Percentiles rank a stretch among this genome's conserved stretches.
These are phyloP conservation scores for Sporothrix mexicana DNA, from an alignment of 2,329 filamentous ascomycete genomes.

Conservation along the genomic window DNA sequence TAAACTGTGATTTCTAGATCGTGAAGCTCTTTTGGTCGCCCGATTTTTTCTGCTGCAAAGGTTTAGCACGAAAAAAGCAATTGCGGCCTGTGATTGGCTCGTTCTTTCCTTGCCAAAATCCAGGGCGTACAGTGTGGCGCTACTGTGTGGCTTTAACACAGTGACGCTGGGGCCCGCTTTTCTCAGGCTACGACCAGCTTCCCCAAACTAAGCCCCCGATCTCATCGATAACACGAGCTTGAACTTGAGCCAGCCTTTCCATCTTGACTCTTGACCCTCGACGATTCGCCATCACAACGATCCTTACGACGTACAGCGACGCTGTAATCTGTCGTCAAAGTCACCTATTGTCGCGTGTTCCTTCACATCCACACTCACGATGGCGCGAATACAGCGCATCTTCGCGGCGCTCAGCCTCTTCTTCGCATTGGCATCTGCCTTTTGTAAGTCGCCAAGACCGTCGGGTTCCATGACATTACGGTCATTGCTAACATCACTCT, in stretches of 20 bases:
- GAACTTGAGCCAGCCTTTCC: neutral
- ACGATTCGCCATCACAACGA: neutral
- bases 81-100: conserved; percentile 27
- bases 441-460: conserved; percentile 47
- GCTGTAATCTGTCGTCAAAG: too few species aligned
- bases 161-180: neutral
- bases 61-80: conserved; percentile 9
- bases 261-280: too few species aligned
- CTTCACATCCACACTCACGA: conserved; percentile 36
- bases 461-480: neutral
- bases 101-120: neutral
- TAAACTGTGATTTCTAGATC: neutral
- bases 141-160: conserved; percentile 32
- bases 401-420: conserved; percentile 47
- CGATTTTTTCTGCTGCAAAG: conserved; percentile 16
- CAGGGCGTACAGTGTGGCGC: conserved; percentile 20
- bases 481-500: conserved; percentile 11
- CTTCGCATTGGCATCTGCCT: conserved; percentile 46
- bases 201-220: neutral
- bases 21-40: neutral
- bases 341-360: too few species aligned
- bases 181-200: conserved; percentile 7
- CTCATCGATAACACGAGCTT: neutral
- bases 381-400: conserved; percentile 50
- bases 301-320: too few species aligned